phyloP scores from a whole-genome alignment of 2,329 filamentous ascomycete genomes.

The Parastagonospora nodorum region DNA sequence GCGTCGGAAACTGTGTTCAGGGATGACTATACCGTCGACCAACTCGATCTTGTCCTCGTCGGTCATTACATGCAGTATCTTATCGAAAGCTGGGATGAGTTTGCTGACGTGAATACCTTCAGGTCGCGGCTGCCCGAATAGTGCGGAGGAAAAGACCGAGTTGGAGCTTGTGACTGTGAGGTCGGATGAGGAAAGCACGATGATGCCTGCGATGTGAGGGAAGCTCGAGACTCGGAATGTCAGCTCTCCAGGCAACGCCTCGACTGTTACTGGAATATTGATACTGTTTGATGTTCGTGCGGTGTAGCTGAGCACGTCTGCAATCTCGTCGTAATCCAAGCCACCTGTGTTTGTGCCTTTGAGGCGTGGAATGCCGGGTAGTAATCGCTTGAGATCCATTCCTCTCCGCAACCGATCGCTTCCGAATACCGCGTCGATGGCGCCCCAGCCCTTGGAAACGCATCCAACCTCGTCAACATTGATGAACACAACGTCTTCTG shows the following conservation, averaged over 20 bases:
- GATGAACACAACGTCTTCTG: conserved; percentile 85
- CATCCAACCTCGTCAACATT: conserved; percentile 77
- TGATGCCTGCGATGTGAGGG: conserved; percentile 95
- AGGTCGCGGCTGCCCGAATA: conserved; percentile 87
- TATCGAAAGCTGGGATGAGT: conserved; percentile 85
- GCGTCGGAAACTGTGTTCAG: conserved; percentile 92
- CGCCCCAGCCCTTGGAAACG: conserved; percentile 72
- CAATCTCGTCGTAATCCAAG: conserved; percentile 77
- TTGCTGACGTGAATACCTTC: conserved; percentile 80
- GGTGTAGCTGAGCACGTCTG: conserved; percentile 78
- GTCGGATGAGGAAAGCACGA: conserved; percentile 81
- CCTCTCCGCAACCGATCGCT: conserved; percentile 68
- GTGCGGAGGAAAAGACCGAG: conserved; percentile 86
- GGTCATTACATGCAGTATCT: conserved; percentile 77
- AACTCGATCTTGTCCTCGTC: conserved; percentile 85
- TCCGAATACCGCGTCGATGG: conserved; percentile 86
- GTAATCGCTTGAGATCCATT: conserved; percentile 75
- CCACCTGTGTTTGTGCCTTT: conserved; percentile 72
- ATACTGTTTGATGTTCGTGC: conserved; percentile 76
- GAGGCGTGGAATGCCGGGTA: conserved; percentile 81
- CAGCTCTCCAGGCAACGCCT: conserved; percentile 70
- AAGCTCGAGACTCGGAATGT: conserved; percentile 89
- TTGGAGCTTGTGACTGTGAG: conserved; percentile 90
- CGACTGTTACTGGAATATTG: conserved; percentile 83
- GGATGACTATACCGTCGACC: conserved; percentile 92